These are phyloP conservation scores for Hanseniaspora taiwanica DNA, from an alignment of 805 yeast species.

Conservation along the genomic window DNA sequence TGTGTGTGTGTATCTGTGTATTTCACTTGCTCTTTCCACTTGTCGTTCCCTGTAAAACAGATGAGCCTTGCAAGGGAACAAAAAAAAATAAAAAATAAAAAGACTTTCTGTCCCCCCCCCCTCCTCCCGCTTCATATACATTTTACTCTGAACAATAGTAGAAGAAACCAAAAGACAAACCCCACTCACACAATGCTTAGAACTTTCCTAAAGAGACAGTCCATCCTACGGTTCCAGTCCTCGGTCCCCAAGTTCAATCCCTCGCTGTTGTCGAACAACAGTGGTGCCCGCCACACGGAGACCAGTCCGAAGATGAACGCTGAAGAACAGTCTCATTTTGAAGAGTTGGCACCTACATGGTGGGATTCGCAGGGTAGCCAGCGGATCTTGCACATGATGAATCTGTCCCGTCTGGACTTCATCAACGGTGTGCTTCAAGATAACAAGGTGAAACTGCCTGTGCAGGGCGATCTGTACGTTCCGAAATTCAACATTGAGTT, in stretches of 20 bases:
- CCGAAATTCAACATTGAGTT: conserved; percentile 68
- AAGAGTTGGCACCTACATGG: conserved; percentile 87
- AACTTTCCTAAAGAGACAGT: too few relatives aligned
- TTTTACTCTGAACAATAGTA: too few relatives aligned
- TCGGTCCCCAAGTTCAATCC: background rate
- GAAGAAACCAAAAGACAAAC: too few relatives aligned
- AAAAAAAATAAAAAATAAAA: too few relatives aligned
- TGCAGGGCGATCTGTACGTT: conserved; percentile 45
- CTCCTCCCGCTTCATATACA: too few relatives aligned
- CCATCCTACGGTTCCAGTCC: background rate
- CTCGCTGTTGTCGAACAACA: background rate
- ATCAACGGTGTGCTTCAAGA: conserved; percentile 29
- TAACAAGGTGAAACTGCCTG: conserved; percentile 18
- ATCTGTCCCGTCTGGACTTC: conserved; percentile 77
- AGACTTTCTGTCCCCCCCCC: background rate
- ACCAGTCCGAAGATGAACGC: conserved; percentile 9
- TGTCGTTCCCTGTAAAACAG: background rate
- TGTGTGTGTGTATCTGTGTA: too few relatives aligned
- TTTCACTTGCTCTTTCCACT: background rate
- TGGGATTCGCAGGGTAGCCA: conserved; percentile 95
- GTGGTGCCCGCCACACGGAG: background rate
- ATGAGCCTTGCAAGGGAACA: too few relatives aligned
- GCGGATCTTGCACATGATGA: conserved; percentile 89
- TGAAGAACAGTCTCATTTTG: conserved; percentile 70
- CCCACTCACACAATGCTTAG: too few relatives aligned